Evolutionary conservation across 163 green algal species (phyloP).

Genomic region (Chlamydomonas reinhardtii): DNA sequence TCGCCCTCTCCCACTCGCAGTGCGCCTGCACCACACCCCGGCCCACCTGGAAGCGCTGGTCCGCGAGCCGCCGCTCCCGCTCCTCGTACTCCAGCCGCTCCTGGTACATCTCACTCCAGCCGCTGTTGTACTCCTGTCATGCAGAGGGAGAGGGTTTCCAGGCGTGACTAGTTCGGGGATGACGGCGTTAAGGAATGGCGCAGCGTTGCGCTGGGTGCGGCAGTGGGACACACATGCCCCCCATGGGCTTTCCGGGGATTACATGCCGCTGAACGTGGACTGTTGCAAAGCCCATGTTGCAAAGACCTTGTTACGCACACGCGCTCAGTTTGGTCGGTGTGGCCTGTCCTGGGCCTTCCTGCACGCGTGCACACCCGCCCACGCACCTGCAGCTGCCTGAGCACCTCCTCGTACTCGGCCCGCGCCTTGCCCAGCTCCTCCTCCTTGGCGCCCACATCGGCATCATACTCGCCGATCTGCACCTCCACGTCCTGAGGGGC

Average conservation of each 20-base stretch:
- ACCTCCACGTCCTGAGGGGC: conserved; percentile 62
- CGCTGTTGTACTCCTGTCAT: conserved; percentile 47
- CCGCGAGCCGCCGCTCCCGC: conserved; percentile 31
- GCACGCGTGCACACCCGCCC: neutral
- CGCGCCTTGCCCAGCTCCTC: conserved; percentile 44
- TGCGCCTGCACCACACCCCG: neutral
- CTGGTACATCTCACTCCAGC: conserved; percentile 53
- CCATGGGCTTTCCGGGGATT: too few species aligned
- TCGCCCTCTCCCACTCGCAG: neutral
- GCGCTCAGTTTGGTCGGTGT: too few species aligned
- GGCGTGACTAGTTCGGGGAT: too few species aligned
- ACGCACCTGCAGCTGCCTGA: conserved; percentile 42
- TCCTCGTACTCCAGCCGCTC: conserved; percentile 66
- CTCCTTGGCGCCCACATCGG: conserved; percentile 64
- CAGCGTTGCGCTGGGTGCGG: too few species aligned
- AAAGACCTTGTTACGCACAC: too few species aligned
- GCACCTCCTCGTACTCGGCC: conserved; percentile 50
- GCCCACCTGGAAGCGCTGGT: conserved; percentile 56
- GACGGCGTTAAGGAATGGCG: too few species aligned
- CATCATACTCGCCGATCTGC: conserved; percentile 67
- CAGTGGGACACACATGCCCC: too few species aligned
- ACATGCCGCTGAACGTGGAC: too few species aligned
- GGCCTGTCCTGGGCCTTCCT: too few species aligned
- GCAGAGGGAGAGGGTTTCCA: too few species aligned
- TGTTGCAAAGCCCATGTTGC: too few species aligned